A percentile compares a stretch with the other conserved stretches of the same genome.
These are phyloP conservation scores for Trichoderma virens DNA, from an alignment of 495 filamentous ascomycete species.

Conservation along the genomic window DNA sequence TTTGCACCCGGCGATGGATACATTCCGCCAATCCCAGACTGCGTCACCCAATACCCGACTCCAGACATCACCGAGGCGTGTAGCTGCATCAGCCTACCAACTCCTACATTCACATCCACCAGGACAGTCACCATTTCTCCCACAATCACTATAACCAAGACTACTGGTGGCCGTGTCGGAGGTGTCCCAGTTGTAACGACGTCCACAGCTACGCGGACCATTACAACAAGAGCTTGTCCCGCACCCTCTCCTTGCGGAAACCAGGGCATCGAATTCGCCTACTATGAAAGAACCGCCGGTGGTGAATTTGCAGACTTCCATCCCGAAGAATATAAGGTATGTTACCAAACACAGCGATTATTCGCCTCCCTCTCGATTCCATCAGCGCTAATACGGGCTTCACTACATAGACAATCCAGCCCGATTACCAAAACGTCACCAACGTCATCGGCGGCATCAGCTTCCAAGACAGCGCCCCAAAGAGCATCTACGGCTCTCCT, in stretches of 20 bases:
- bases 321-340: not conserved
- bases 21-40: not conserved
- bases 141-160: not conserved
- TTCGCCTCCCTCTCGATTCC: not conserved
- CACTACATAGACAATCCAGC: not conserved
- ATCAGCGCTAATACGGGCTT: not conserved
- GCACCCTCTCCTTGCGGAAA: not conserved
- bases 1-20: not conserved
- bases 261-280: not conserved
- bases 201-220: not conserved
- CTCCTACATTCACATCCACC: not conserved
- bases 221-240: not conserved
- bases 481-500: constrained; percentile 4
- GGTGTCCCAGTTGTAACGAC: not conserved
- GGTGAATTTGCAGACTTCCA: not conserved
- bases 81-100: not conserved
- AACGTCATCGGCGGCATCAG: not conserved
- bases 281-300: not conserved
- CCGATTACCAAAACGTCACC: not conserved
- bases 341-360: not conserved
- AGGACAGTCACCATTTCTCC: not conserved
- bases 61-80: not conserved
- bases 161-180: not conserved
- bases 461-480: not conserved
- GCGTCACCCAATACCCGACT: not conserved